Evolutionary conservation across 352 stramenopile species (phyloP).

Genomic region (Phytopythium boreale): DNA sequence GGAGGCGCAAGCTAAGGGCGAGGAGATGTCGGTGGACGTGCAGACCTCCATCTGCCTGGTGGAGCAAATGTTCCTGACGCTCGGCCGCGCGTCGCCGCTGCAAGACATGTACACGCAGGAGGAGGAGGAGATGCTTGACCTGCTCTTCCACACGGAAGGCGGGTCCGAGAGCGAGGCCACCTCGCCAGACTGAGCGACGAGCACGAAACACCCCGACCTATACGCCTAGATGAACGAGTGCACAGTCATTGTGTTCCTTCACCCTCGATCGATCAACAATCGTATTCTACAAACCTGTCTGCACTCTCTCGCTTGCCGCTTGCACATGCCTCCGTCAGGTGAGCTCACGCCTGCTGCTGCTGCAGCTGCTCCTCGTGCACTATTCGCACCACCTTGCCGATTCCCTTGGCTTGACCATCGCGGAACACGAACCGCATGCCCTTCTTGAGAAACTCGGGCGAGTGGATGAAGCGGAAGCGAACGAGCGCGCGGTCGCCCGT

Average conservation of each 20-base stretch:
- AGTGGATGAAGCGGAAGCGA: conserved; percentile 90
- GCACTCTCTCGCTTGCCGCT: not conserved
- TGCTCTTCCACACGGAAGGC: conserved; percentile 33
- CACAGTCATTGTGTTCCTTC: not conserved
- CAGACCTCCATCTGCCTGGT: conserved; percentile 68
- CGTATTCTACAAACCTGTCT: conserved; percentile 15
- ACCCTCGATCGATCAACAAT: conserved; percentile 1
- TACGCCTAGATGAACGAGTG: not conserved
- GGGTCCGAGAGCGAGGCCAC: not conserved
- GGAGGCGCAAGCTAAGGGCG: conserved; percentile 19
- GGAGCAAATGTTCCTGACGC: conserved; percentile 53
- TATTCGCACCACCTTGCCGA: conserved; percentile 91
- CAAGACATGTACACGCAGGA: conserved; percentile 78
- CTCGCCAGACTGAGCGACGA: not conserved
- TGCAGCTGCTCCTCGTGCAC: conserved; percentile 28
- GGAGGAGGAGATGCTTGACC: conserved; percentile 69
- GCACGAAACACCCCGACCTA: not conserved
- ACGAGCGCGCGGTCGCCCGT: conserved; percentile 90
- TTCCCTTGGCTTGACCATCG: conserved; percentile 96
- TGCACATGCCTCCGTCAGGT: not conserved
- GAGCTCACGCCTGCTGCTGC: conserved; percentile 4
- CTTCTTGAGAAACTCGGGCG: conserved; percentile 94
- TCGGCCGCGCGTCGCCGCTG: conserved; percentile 56
- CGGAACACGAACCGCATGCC: conserved; percentile 97
- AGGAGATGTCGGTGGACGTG: conserved; percentile 55